Evolutionary conservation across 2,329 filamentous ascomycete genomes (phyloP).

Genomic region (Phialocephala sp.): DNA sequence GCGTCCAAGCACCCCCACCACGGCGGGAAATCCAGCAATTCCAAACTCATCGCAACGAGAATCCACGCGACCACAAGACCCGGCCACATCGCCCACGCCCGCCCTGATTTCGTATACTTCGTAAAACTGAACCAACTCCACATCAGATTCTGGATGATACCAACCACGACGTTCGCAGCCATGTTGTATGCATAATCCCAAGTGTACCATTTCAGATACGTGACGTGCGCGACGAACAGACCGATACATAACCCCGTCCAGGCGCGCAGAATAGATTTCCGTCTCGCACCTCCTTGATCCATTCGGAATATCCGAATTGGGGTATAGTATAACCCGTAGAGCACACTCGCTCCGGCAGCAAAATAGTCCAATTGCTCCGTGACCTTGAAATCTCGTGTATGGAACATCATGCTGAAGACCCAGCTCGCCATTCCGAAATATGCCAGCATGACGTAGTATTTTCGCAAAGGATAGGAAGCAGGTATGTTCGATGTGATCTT

Average conservation of each 20-base stretch:
- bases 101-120: slow-evolving; percentile 73
- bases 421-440: slow-evolving; percentile 84
- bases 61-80: slow-evolving; percentile 92
- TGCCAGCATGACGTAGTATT: slow-evolving; percentile 81
- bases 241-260: slow-evolving; percentile 78
- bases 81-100: slow-evolving; percentile 86
- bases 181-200: slow-evolving; percentile 99
- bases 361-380: slow-evolving; percentile 98
- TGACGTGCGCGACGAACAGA: slow-evolving; percentile 78
- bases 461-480: slow-evolving; percentile 72
- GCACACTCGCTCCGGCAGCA: slow-evolving; percentile 83
- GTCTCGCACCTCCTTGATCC: slow-evolving; percentile 58
- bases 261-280: slow-evolving; percentile 59
- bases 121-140: slow-evolving; percentile 86
- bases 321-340: slow-evolving; percentile 90
- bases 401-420: slow-evolving; percentile 90
- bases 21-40: slow-evolving; percentile 92
- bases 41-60: slow-evolving; percentile 91
- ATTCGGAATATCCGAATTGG: slow-evolving; percentile 83
- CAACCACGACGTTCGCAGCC: slow-evolving; percentile 86
- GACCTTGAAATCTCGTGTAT: slow-evolving; percentile 81
- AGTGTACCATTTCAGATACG: slow-evolving; percentile 80
- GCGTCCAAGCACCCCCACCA: slow-evolving; percentile 84
- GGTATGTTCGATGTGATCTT: slow-evolving; percentile 76
- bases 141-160: slow-evolving; percentile 78